A percentile compares a stretch with the other conserved stretches of the same genome.
Conservation (phyloP, 2,329 filamentous ascomycete genomes). For the Biscogniauxia sp. region DNA sequence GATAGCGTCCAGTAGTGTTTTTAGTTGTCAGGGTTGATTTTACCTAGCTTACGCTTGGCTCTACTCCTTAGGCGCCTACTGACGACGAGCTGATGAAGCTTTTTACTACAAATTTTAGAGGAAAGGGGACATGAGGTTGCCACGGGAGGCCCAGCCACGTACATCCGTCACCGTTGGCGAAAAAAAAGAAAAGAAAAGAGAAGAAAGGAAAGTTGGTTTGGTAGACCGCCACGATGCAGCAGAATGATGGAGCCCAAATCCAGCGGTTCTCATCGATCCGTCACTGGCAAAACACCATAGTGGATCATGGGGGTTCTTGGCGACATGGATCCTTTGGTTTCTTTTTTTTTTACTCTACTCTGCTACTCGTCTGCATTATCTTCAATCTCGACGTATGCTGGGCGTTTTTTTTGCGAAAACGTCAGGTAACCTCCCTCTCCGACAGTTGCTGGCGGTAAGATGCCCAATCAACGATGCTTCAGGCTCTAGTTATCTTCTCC, state of each 20-base stretch:
- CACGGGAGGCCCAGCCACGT: neutral
- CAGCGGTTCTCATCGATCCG: neutral
- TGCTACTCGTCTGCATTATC: neutral
- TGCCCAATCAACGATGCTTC: conserved; percentile 34
- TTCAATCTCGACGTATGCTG: neutral
- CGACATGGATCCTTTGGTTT: neutral
- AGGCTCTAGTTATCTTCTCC: conserved; percentile 34
- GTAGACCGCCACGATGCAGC: neutral
- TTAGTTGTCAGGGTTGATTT: neutral
- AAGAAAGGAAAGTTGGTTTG: neutral
- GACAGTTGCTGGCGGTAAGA: conserved; percentile 23
- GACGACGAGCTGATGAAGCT: neutral
- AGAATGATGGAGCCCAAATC: neutral
- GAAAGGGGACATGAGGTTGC: neutral
- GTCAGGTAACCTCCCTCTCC: neutral
- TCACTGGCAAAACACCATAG: neutral
- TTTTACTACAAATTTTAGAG: too few relatives aligned
- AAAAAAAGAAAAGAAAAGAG: neutral
- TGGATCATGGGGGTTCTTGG: neutral
- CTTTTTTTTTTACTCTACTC: neutral
- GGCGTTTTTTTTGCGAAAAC: neutral
- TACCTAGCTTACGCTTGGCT: neutral
- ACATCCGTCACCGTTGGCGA: neutral
- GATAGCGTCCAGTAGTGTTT: neutral
- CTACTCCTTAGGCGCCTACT: neutral